phyloP scores from a whole-genome alignment of 2,329 filamentous ascomycete species.

The Magnaporthiopsis poae region DNA sequence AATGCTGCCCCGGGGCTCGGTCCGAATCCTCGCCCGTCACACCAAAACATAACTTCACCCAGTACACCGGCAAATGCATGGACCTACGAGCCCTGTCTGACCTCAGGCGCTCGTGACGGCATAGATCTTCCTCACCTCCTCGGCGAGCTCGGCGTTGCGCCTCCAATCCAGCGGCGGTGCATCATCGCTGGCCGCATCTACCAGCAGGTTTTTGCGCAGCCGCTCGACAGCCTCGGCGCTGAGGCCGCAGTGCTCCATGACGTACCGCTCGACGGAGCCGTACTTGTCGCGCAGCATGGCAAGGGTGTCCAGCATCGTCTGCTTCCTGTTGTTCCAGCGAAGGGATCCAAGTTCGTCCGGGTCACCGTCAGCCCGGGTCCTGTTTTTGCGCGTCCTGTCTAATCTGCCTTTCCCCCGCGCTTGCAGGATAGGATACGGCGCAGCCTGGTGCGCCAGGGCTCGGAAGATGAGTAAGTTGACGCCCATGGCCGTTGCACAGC shows the following conservation, averaged over 20 bases:
- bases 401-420: no score
- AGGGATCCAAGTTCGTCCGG: not conserved
- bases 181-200: slow-evolving; percentile 18
- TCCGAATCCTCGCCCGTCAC: no score
- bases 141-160: slow-evolving; percentile 14
- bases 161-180: slow-evolving; percentile 19
- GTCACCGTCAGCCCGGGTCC: not conserved
- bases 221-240: slow-evolving; percentile 42
- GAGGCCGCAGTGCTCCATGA: slow-evolving; percentile 49
- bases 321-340: slow-evolving; percentile 24
- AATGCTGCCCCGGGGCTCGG: not conserved
- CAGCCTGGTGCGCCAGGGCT: not conserved
- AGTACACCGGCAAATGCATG: no score
- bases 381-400: not conserved
- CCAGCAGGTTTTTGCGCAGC: slow-evolving; percentile 40
- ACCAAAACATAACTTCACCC: no score
- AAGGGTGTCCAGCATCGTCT: slow-evolving; percentile 39
- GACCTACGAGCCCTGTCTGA: no score
- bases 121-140: not conserved
- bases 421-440: no score
- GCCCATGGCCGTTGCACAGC: not conserved
- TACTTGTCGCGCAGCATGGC: slow-evolving; percentile 48
- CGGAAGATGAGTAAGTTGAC: not conserved
- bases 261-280: slow-evolving; percentile 55
- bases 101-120: not conserved